Evolutionary conservation across 225 moss, liverwort and hornwort species (phyloP), one percentile per base, ranked within the genome.

Genomic region (Pseudoscleropodium purum): DNA sequence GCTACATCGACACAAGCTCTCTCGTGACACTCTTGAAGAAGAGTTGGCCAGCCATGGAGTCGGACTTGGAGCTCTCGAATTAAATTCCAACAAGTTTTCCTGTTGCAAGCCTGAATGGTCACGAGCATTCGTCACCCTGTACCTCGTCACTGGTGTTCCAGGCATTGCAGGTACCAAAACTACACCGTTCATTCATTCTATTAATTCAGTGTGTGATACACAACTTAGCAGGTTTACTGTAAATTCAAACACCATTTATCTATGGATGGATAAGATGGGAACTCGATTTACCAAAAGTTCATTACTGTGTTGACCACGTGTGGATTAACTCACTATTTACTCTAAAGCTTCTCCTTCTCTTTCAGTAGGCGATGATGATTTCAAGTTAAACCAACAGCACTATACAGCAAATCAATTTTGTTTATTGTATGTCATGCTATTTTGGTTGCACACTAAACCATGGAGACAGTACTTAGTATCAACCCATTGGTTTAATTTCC

Each of bases 11-110:
- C 37, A 66, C 87, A 41, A 60, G 51, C 49, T 87, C 89, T 34
- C 86, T 91, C 6, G 91, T 91, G 49, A 56, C 84, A 57, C 75
- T 87, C 64, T 89, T 91, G 87, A 89, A 89, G 79, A 63, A 66
- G 74, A 91, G 80, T 74, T 91, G 91, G 89, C 87, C 91, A 36
- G 81, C 59, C 60, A 60, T 69, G 85, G 92, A 92, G 47, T 85
- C 64, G 7, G 82, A 81, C 24, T 79, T 64, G 39, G 84, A 84
- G 66, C 87, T 67, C 83, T 56, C 73, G 16, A 87, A 34, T 57
- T 74, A 60, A 67, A 69, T 45, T 82, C 57, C 62, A 11, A 82
- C 41, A 27, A 86, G 69, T 54, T 76, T 61, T 69, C 57, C 60
- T 57, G 7, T 61, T 65, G 69, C 49, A 52, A 87, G 34, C 54